phyloP scores from a whole-genome alignment of 768 basidiomycete species.

The Auriscalpium microsporum region DNA sequence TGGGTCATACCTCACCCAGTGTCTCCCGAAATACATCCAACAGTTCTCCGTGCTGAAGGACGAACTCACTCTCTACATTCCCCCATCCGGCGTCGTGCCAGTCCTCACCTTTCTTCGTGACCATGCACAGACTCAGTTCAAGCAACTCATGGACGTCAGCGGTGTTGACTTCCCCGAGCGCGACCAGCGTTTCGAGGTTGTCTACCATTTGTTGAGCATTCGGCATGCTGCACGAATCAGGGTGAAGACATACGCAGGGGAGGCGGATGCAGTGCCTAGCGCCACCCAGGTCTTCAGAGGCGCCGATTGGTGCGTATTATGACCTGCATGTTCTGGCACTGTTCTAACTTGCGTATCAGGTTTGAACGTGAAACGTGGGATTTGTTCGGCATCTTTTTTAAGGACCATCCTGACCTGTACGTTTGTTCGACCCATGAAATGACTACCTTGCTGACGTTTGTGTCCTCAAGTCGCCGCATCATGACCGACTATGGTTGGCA shows the following conservation, averaged over 20 bases:
- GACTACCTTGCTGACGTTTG: neutral
- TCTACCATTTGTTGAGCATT: slow-evolving; percentile 88
- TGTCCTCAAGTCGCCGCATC: slow-evolving; percentile 69
- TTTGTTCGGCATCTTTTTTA: slow-evolving; percentile 94
- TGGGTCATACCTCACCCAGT: slow-evolving; percentile 87
- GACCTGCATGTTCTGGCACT: neutral
- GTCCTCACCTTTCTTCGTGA: slow-evolving; percentile 90
- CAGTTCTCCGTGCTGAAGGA: slow-evolving; percentile 97
- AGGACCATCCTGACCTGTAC: slow-evolving; percentile 91
- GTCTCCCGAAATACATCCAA: slow-evolving; percentile 94
- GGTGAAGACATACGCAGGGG: slow-evolving; percentile 95
- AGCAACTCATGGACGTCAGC: slow-evolving; percentile 85
- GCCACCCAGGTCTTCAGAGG: slow-evolving; percentile 72
- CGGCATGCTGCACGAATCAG: slow-evolving; percentile 75
- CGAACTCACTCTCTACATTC: slow-evolving; percentile 84
- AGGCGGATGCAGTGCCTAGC: slow-evolving; percentile 86
- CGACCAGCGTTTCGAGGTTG: slow-evolving; percentile 91
- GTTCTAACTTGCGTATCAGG: slow-evolving; percentile 32
- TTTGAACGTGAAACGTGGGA: slow-evolving; percentile 99
- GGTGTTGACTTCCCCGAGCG: slow-evolving; percentile 94
- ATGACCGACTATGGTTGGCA: slow-evolving; percentile 89
- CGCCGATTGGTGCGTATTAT: slow-evolving; percentile 77
- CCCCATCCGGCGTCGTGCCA: slow-evolving; percentile 74
- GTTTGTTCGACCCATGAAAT: slow-evolving; percentile 23
- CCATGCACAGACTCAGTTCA: slow-evolving; percentile 93